These are phyloP conservation scores for Pseudonitzschia delicatissima DNA, from an alignment of 108 stramenopile species.

Conservation along the genomic window DNA sequence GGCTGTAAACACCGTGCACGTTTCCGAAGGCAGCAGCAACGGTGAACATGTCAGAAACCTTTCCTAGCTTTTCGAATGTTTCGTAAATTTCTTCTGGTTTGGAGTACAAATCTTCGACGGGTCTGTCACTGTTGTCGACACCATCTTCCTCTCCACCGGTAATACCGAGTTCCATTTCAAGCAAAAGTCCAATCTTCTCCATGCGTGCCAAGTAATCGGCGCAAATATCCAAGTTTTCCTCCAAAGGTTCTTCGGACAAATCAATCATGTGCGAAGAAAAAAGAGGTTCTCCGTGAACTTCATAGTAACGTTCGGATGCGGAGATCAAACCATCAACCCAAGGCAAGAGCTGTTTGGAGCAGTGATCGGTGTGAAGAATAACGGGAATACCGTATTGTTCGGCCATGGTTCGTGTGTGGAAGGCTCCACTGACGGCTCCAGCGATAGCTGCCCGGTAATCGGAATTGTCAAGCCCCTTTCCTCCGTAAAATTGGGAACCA, in stretches of 20 bases:
- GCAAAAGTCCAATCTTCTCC: slow-evolving; percentile 77
- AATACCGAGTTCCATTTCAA: slow-evolving; percentile 95
- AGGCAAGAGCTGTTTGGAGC: slow-evolving; percentile 86
- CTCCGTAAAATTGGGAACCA: slow-evolving; percentile 89
- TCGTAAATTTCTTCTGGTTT: slow-evolving; percentile 89
- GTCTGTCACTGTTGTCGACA: slow-evolving; percentile 86
- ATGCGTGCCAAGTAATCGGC: slow-evolving; percentile 74
- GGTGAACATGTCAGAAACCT: slow-evolving; percentile 79
- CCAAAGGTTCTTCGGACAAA: slow-evolving; percentile 90
- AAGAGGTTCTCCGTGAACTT: slow-evolving; percentile 86
- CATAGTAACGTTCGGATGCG: slow-evolving; percentile 71
- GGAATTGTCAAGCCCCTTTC: slow-evolving; percentile 84
- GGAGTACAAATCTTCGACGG: slow-evolving; percentile 84
- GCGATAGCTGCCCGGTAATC: slow-evolving; percentile 84
- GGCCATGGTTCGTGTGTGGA: slow-evolving; percentile 92
- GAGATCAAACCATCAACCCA: slow-evolving; percentile 91
- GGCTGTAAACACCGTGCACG: slow-evolving; percentile 93
- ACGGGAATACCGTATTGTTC: slow-evolving; percentile 94
- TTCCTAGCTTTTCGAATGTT: slow-evolving; percentile 65
- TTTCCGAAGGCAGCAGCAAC: slow-evolving; percentile 94
- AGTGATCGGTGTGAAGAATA: slow-evolving; percentile 94
- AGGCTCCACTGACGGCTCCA: slow-evolving; percentile 86
- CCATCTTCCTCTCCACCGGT: slow-evolving; percentile 97
- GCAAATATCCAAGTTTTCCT: slow-evolving; percentile 93
- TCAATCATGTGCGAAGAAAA: slow-evolving; percentile 96